Percentiles rank a stretch among this genome's conserved stretches.
phyloP scores from a whole-genome alignment of 306 rosid species.

The Lathyrus tuberosus region DNA sequence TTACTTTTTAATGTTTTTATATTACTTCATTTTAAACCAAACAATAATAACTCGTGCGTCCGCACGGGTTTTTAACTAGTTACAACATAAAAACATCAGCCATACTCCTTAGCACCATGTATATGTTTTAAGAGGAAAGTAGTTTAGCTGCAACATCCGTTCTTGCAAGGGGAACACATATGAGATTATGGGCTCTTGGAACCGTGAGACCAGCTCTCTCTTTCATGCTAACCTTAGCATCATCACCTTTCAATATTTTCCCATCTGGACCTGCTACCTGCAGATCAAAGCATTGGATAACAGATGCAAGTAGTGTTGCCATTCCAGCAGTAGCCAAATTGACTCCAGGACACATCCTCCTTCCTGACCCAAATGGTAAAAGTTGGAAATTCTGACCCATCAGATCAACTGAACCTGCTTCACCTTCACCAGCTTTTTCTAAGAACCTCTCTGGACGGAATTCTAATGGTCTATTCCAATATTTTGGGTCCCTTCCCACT shows the following conservation, averaged over 20 bases:
- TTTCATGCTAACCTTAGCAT: conserved; percentile 39
- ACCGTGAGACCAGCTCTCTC: conserved; percentile 47
- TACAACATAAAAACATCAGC: background rate
- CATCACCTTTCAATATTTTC: background rate
- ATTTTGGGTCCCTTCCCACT: conserved; percentile 57
- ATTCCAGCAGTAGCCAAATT: conserved; percentile 49
- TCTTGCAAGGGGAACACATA: conserved; percentile 46
- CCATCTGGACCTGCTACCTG: conserved; percentile 34
- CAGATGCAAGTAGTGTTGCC: conserved; percentile 46
- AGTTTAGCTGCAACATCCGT: background rate
- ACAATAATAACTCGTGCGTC: too few relatives aligned
- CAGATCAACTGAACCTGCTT: conserved; percentile 15
- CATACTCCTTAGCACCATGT: background rate
- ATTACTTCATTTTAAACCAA: too few relatives aligned
- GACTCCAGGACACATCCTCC: conserved; percentile 57
- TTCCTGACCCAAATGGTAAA: conserved; percentile 63
- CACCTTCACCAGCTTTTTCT: background rate
- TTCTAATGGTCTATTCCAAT: conserved; percentile 49
- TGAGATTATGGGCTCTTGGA: conserved; percentile 48
- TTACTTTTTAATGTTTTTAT: too few relatives aligned
- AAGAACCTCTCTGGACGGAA: conserved; percentile 49
- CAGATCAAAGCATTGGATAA: conserved; percentile 58
- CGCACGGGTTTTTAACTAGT: too few relatives aligned
- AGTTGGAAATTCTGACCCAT: conserved; percentile 46
- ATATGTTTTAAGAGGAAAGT: background rate